These are phyloP conservation scores for Neotropicomus parvogracilis DNA, from an alignment of 1,284 basidiomycete genomes.

Conservation along the genomic window DNA sequence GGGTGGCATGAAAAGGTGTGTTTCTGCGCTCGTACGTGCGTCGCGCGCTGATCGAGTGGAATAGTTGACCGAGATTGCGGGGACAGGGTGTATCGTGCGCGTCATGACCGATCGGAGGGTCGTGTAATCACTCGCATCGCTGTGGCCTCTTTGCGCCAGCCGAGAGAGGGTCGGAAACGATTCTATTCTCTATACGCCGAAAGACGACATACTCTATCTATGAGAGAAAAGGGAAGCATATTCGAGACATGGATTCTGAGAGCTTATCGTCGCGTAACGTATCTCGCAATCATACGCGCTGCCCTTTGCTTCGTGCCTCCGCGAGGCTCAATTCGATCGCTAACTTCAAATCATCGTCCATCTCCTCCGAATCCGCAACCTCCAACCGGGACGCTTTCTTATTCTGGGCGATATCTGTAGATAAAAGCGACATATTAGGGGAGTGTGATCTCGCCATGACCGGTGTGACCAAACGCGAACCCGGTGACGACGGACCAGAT, in stretches of 20 bases:
- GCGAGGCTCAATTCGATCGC: constrained; percentile 56
- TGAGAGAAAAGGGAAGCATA: neutral
- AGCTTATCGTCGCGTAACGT: neutral
- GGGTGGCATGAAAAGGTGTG: constrained; percentile 31
- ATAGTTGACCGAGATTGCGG: constrained; percentile 92
- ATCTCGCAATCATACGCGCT: constrained; percentile 17
- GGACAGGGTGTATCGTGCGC: constrained; percentile 94
- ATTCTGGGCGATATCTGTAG: constrained; percentile 14
- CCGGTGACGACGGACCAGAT: constrained; percentile 17
- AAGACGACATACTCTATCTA: constrained; percentile 4
- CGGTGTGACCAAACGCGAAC: constrained; percentile 8
- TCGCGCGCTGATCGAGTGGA: constrained; percentile 8
- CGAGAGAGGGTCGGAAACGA: too few species aligned
- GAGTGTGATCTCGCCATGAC: constrained; percentile 3
- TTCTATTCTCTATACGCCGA: constrained; percentile 3
- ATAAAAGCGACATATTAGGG: constrained; percentile 14
- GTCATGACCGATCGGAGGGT: constrained; percentile 93
- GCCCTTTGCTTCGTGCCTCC: constrained; percentile 46
- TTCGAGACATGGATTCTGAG: constrained; percentile 1
- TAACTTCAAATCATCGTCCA: constrained; percentile 51
- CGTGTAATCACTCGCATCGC: constrained; percentile 47
- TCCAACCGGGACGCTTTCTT: neutral
- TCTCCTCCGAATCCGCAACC: constrained; percentile 28
- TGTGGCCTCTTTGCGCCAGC: neutral
- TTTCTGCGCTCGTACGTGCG: neutral